phyloP scores from a whole-genome alignment of 139 green algal species.

The Choricystis sp. region DNA sequence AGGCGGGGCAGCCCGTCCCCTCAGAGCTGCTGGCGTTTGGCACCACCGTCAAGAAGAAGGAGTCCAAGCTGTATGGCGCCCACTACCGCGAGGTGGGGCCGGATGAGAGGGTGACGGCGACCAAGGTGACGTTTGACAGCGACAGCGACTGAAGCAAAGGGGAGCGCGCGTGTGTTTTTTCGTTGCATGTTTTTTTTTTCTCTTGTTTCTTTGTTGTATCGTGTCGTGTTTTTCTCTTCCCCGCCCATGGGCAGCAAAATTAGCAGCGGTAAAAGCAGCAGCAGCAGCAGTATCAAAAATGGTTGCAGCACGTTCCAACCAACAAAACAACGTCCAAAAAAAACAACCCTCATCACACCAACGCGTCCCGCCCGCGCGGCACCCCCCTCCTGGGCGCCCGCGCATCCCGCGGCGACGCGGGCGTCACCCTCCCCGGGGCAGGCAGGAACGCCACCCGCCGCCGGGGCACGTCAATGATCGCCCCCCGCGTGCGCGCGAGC shows the following conservation, averaged over 20 bases:
- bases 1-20: conserved; percentile 75
- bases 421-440: background rate
- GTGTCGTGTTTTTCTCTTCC: background rate
- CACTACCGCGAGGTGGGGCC: conserved; percentile 87
- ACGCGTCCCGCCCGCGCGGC: background rate
- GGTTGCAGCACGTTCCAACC: too few relatives aligned
- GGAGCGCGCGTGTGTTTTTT: background rate
- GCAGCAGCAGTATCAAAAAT: conserved; percentile 4
- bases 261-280: background rate
- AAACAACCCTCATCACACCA: background rate
- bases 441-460: conserved; percentile 9
- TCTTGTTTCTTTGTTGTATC: conserved; percentile 2
- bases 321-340: background rate
- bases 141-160: conserved; percentile 14
- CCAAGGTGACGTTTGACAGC: conserved; percentile 77
- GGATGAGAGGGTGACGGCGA: conserved; percentile 64
- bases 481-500: conserved; percentile 10
- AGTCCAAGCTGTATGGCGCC: conserved; percentile 67
- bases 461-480: conserved; percentile 11
- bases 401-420: too few relatives aligned
- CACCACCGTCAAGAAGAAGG: conserved; percentile 93
- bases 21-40: conserved; percentile 76
- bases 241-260: background rate
- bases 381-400: too few relatives aligned
- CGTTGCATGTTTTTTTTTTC: background rate